Percentiles rank a stretch among this genome's conserved stretches.
phyloP scores from a whole-genome alignment of 306 rosid species.

The Crataegus laevigata region DNA sequence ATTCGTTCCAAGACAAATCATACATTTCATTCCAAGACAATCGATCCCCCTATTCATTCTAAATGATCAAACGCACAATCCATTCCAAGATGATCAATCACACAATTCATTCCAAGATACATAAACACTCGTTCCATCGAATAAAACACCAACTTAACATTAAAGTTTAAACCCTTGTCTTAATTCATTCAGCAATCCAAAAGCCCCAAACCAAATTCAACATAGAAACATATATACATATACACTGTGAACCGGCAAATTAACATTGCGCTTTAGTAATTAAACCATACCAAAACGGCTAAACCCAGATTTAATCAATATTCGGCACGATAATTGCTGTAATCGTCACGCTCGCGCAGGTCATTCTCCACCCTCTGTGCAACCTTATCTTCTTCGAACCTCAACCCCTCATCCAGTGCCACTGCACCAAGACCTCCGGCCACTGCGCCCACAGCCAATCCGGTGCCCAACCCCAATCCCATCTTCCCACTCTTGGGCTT shows the following conservation, averaged over 20 bases:
- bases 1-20: not conserved
- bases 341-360: constrained; percentile 44
- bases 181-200: not conserved
- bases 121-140: not conserved
- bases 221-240: not conserved
- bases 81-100: not conserved
- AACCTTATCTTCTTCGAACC: constrained; percentile 59
- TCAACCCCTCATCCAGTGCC: constrained; percentile 62
- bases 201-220: not conserved
- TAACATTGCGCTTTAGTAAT: not conserved
- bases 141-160: not conserved
- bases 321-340: constrained; percentile 33
- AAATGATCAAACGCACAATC: not conserved
- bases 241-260: not conserved
- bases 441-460: constrained; percentile 66
- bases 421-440: constrained; percentile 66
- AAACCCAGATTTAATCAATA: constrained; percentile 16
- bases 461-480: constrained; percentile 63
- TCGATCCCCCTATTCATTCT: not conserved
- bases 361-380: constrained; percentile 53
- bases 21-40: no score
- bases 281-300: not conserved
- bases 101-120: not conserved
- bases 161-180: not conserved
- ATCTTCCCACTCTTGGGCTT: constrained; percentile 49